Evolutionary conservation across 441 rosid genomes (phyloP).

Genomic region (Cnidoscolus chayamansa): DNA sequence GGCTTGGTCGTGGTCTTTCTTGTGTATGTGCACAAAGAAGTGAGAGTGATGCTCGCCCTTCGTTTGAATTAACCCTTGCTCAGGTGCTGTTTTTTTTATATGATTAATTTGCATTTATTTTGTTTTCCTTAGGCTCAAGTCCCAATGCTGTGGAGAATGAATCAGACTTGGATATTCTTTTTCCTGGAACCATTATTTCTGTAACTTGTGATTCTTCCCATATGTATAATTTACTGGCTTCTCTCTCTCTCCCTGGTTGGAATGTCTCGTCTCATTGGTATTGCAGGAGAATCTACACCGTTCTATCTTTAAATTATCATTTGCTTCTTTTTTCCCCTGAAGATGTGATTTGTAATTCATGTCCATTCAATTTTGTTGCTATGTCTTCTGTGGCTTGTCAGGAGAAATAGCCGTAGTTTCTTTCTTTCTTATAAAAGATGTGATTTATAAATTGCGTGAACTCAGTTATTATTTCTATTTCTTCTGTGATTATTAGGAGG

Average conservation of each 20-base stretch:
- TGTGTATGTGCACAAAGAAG: conserved; percentile 96
- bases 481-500: conserved; percentile 55
- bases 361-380: conserved; percentile 9
- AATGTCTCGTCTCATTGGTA: not conserved
- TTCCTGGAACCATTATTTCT: not conserved
- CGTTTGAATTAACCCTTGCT: conserved; percentile 84
- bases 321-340: not conserved
- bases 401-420: not conserved
- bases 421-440: not conserved
- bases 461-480: conserved; percentile 13
- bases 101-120: not conserved
- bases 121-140: not conserved
- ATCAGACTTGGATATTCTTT: not conserved
- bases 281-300: not conserved
- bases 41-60: conserved; percentile 78
- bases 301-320: not conserved
- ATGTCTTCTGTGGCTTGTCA: conserved; percentile 12
- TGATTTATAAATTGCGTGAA: not conserved
- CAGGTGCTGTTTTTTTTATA: conserved; percentile 47
- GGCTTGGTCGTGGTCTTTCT: conserved; percentile 96
- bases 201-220: not conserved
- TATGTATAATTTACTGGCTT: not conserved
- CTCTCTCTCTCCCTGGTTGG: not conserved
- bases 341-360: not conserved
- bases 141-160: not conserved